Conservation (phyloP, 306 rosid species). For the Hylodesmum podocarpum region DNA sequence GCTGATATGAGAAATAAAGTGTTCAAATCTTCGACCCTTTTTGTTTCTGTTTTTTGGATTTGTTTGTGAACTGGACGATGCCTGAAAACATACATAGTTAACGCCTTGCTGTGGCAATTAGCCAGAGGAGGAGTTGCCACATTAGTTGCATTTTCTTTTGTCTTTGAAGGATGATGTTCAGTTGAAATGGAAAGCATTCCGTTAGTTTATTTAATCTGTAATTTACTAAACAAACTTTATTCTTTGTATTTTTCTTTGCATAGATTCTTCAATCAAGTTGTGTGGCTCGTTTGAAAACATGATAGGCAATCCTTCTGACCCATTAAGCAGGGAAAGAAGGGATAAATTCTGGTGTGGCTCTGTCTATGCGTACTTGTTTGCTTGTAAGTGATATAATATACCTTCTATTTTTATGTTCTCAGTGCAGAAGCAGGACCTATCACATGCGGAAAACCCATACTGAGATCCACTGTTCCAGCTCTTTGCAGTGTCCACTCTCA, state of each 20-base stretch:
- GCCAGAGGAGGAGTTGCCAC: too few species aligned
- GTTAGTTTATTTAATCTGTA: not conserved
- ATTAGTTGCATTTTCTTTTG: not conserved
- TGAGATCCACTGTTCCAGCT: slow-evolving; percentile 57
- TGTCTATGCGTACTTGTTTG: too few species aligned
- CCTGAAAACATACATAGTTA: not conserved
- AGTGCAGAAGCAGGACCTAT: slow-evolving; percentile 63
- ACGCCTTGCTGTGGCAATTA: too few species aligned
- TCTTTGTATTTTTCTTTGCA: not conserved
- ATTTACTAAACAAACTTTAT: not conserved
- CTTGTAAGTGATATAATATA: not conserved
- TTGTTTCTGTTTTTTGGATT: not conserved
- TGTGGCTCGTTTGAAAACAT: not conserved
- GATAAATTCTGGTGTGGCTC: too few species aligned
- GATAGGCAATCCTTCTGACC: too few species aligned
- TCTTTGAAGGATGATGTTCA: not conserved
- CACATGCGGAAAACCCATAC: slow-evolving; percentile 62
- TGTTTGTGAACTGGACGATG: too few species aligned
- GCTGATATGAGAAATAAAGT: not conserved
- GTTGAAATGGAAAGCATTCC: not conserved
- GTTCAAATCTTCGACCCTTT: not conserved
- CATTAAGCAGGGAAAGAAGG: too few species aligned
- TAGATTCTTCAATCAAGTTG: not conserved
- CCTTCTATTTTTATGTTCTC: slow-evolving; percentile 8
- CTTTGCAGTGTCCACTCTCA: slow-evolving; percentile 59